Base-by-base conservation (phyloP, 176 grass and related monocot genomes). In the Musa itinerans region DNA sequence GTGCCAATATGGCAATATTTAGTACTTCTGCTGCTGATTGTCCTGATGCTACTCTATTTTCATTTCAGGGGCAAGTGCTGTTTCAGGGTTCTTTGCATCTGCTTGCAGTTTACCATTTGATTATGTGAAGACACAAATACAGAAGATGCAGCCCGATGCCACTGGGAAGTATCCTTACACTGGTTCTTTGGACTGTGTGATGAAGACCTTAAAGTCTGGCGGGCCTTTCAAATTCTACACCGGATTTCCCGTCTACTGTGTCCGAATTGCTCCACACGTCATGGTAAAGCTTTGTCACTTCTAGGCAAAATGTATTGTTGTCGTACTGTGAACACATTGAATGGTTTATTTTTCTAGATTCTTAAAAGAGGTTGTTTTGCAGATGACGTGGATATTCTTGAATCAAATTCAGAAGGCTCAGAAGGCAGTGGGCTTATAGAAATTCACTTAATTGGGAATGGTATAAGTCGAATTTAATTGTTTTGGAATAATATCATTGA, bases 321-420 rank as follows among this genome's bases (percentile, higher is more conserved):
- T 62, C 52, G 53, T 13, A 20, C 43, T 55, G 14, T 76, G 15
- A 53, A 4, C 53, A 6, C 26, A 59, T 24, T 75, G 48, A 20
- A 19, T 19, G 74, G 34, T 15, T 19, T 16, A 9, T 70, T 58
- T 43, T 9, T 59, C 7, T 57, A 2, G 11, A 70, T 43, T 63
- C 21, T 71, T 67, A 74, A 79, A 78, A 81, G 59, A n/a, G 14
- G 63, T 78, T 68, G 34, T 84, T 49, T 17, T 87, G 82, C 87
- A 96, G 89, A 79, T 92, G 87, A 96, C 93, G 53, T 96, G 89
- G 93, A 96, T 96, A 88, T 96, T 87, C 76, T 90, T 96, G 87
- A 96, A 88, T 76, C 81, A 96, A 81, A 88, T 96, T 82, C 87
- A 92, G 82, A 92, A 96, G 83, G 53, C 86, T 0, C 76, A 96